Conservation (phyloP, 306 rosid species). For the Rubus idaeus region DNA sequence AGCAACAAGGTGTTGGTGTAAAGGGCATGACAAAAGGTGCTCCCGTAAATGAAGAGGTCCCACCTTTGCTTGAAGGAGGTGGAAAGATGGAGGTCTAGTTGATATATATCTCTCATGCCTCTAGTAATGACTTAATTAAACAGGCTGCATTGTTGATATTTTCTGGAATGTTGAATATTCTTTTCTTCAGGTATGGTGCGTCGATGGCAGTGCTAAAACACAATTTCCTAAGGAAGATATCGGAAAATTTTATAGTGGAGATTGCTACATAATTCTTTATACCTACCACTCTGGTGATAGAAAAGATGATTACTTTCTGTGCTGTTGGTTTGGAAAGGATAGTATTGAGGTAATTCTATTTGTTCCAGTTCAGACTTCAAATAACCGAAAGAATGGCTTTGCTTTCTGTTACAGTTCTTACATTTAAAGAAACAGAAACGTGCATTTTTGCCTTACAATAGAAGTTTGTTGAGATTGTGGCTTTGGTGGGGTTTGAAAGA, state of each 20-base stretch:
- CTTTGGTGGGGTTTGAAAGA: neutral
- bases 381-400: slow-evolving; percentile 4
- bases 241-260: slow-evolving; percentile 93
- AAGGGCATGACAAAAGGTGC: slow-evolving; percentile 77
- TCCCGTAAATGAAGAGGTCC: slow-evolving; percentile 83
- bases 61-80: slow-evolving; percentile 96
- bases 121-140: slow-evolving; percentile 3
- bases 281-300: slow-evolving; percentile 95
- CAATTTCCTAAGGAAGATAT: slow-evolving; percentile 73
- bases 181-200: slow-evolving; percentile 75
- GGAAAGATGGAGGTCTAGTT: slow-evolving; percentile 92
- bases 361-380: slow-evolving; percentile 22
- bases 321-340: slow-evolving; percentile 94
- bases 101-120: slow-evolving; percentile 21
- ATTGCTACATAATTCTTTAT: slow-evolving; percentile 88
- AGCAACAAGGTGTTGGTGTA: slow-evolving; percentile 98
- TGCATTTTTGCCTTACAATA: neutral
- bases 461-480: neutral
- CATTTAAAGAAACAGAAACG: neutral
- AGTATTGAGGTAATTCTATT: slow-evolving; percentile 73
- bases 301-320: slow-evolving; percentile 92
- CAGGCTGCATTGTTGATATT: slow-evolving; percentile 3
- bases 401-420: neutral
- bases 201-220: slow-evolving; percentile 89
- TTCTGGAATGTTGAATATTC: slow-evolving; percentile 18